Conservation (phyloP, 179 eudicot genomes). For the Heliamphora pulchella region DNA sequence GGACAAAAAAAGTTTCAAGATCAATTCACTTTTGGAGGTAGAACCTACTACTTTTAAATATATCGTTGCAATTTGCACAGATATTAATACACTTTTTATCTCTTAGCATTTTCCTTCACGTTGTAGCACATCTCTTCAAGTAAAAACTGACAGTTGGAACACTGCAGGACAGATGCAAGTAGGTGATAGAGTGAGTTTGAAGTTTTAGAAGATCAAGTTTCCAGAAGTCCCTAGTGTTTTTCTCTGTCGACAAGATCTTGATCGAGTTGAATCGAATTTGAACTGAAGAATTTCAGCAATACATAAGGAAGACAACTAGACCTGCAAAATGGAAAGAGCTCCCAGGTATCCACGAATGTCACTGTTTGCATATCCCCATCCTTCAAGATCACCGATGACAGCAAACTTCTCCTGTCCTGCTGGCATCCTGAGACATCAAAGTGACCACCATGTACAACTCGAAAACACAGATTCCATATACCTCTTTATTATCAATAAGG, state of each 20-base stretch:
- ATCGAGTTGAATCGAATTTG: neutral
- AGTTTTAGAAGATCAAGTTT: neutral
- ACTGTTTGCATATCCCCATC: constrained; percentile 69
- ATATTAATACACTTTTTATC: no score
- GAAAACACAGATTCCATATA: no score
- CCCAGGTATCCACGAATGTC: constrained; percentile 61
- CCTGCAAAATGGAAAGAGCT: constrained; percentile 64
- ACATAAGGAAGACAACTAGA: constrained; percentile 5
- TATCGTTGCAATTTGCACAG: no score
- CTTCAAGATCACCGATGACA: constrained; percentile 49
- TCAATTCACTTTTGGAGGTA: no score
- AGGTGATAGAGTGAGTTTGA: neutral
- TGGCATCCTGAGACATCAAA: constrained; percentile 40
- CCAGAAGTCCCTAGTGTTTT: neutral
- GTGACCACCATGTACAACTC: no score
- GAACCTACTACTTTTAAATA: no score
- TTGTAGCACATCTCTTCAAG: neutral
- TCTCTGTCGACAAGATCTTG: neutral
- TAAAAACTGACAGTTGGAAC: neutral
- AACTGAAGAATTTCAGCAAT: neutral
- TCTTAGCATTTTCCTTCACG: neutral
- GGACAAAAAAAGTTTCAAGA: no score
- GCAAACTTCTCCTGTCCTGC: constrained; percentile 64
- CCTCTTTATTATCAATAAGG: no score
- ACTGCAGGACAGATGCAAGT: neutral